Base-by-base conservation (phyloP, 768 basidiomycete species). In the Hygrophorus pudorinus region DNA sequence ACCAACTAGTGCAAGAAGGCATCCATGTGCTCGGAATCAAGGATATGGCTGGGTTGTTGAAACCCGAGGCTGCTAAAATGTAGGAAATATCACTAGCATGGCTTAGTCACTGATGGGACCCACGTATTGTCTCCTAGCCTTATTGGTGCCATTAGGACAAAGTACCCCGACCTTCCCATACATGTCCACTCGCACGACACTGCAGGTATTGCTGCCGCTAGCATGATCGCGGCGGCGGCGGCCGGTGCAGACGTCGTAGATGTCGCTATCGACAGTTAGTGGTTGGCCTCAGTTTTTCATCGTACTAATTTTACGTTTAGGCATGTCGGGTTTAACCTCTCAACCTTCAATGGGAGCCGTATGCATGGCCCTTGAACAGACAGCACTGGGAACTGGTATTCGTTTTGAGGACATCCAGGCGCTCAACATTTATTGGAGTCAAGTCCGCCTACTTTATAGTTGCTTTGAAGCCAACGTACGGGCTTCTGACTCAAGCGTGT, bases 111-210 rank as follows among this genome's bases (percentile, higher is more conserved):
- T 42, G 21, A 28, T 45, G 44, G 4, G 14, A 21, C n/a, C 34
- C 9, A 38, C 43, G 38, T 46, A 38, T 47, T 17, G 13, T 38
- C 46, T 38, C 32, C 38, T 24, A 92, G 90, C 37, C 81, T 99
- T 51, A 82, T 99, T 58, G 84, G 90, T 52, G 85, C 92, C 10
- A 94, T 99, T 64, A 79, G 96, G 59, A 79, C 88, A 69, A 92
- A 89, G 54, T 85, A 98, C 65, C 96, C 96, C 32, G 92, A 96
- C 60, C 76, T 99, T 45, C 93, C 96, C 24, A 98, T 99, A 62
- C 96, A 99, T 61, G 94, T 99, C 30, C 96, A 99, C 69, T 97
- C 96, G 10, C 96, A 99, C 64, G 96, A 99, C 65, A 99, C 96
- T 21, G 96, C 96, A 41, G 96, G 96, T 65, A 98, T 99, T 56